A percentile compares a stretch with the other conserved stretches of the same genome.
These are phyloP conservation scores for Chlorociboria aeruginascens DNA, from an alignment of 495 filamentous ascomycete genomes.

Conservation along the genomic window DNA sequence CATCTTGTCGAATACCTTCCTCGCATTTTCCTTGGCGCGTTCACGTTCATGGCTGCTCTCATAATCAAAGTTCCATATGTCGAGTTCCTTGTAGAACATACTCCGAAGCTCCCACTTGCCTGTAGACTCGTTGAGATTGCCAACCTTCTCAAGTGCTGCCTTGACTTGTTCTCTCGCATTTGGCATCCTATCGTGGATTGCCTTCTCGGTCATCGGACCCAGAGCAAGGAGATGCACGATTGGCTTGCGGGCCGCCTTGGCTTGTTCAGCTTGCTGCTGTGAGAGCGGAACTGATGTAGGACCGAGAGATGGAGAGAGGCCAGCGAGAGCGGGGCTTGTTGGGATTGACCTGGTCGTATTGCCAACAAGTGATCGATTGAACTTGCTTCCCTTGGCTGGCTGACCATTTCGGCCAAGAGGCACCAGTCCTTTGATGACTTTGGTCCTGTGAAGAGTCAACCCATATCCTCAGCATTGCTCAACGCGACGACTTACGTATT, in stretches of 20 bases:
- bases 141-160: constrained; percentile 44
- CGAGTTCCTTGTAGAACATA: constrained; percentile 67
- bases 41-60: constrained; percentile 54
- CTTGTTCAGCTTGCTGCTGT: constrained; percentile 38
- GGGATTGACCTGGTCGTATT: constrained; percentile 46
- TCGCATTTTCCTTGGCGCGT: constrained; percentile 72
- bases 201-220: constrained; percentile 43
- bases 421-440: constrained; percentile 21
- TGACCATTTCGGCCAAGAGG: constrained; percentile 18
- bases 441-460: constrained; percentile 19
- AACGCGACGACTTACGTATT: constrained; percentile 35
- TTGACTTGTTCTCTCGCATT: constrained; percentile 49
- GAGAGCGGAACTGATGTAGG: constrained; percentile 36
- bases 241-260: constrained; percentile 43
- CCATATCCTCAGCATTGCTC: constrained; percentile 23
- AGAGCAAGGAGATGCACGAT: constrained; percentile 64
- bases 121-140: constrained; percentile 35
- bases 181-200: constrained; percentile 40
- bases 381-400: constrained; percentile 21
- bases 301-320: constrained; percentile 35
- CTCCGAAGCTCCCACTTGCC: constrained; percentile 59
- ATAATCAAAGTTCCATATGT: constrained; percentile 71
- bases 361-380: constrained; percentile 25
- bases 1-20: constrained; percentile 68
- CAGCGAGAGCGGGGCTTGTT: constrained; percentile 48